These are phyloP conservation scores for Sarocladium oryzae DNA, from an alignment of 2,329 filamentous ascomycete genomes.

Conservation along the genomic window DNA sequence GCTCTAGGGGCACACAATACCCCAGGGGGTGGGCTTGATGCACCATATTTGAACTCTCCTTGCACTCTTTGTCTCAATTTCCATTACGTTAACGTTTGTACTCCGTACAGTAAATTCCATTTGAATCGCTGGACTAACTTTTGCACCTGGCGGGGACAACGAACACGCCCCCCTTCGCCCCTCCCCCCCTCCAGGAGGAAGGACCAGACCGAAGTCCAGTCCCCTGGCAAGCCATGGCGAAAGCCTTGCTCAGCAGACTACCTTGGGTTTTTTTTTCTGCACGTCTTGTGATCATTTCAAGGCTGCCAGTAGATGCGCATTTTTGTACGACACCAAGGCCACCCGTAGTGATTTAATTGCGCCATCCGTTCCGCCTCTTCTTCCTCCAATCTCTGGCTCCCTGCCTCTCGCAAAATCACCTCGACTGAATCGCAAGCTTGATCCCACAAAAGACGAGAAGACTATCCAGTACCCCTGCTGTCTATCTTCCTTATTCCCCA, in stretches of 20 bases:
- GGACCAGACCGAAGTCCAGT: not conserved
- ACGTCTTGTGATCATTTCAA: conserved; percentile 7
- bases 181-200: no score
- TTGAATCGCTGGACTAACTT: not conserved
- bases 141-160: not conserved
- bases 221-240: not conserved
- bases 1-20: not conserved
- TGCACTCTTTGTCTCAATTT: not conserved
- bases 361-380: not conserved
- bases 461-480: no score
- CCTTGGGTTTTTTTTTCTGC: conserved; percentile 2
- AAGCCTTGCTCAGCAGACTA: not conserved
- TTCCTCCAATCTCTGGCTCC: not conserved
- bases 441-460: no score
- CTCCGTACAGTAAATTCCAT: no score
- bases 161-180: no score
- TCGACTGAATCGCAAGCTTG: no score
- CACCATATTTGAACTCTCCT: no score
- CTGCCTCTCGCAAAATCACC: no score
- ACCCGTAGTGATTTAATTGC: not conserved
- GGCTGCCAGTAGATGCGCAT: no score
- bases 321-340: not conserved
- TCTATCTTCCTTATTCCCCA: no score
- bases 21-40: not conserved
- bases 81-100: conserved; percentile 16